Conservation (phyloP, 2,329 filamentous ascomycete genomes). For the Fusarium abutilonis region DNA sequence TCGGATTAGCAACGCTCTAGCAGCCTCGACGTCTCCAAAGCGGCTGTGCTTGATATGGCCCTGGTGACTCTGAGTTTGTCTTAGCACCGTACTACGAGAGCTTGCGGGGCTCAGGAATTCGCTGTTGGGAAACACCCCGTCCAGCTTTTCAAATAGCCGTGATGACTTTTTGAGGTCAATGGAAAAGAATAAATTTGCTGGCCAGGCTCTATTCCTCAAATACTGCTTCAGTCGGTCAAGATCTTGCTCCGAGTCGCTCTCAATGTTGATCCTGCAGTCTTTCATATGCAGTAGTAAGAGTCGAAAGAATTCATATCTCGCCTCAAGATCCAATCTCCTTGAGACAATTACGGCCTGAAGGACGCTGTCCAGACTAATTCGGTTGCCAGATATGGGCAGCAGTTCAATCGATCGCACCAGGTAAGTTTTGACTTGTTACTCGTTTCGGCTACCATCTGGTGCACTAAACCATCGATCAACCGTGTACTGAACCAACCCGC, state of each 20-base stretch:
- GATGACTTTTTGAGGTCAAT: constrained; percentile 24
- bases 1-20: constrained; percentile 25
- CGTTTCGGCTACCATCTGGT: neutral
- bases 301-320: constrained; percentile 39
- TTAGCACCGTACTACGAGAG: constrained; percentile 7
- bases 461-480: constrained; percentile 27
- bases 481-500: constrained; percentile 20
- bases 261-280: constrained; percentile 38
- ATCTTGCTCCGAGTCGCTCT: constrained; percentile 21
- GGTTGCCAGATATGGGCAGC: neutral
- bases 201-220: constrained; percentile 13
- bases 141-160: constrained; percentile 30
- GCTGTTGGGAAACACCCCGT: constrained; percentile 17
- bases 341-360: neutral
- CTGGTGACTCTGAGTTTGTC: constrained; percentile 10
- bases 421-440: neutral
- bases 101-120: constrained; percentile 20
- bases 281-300: constrained; percentile 35
- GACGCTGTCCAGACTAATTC: neutral
- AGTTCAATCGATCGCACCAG: constrained; percentile 22
- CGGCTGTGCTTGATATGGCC: constrained; percentile 4
- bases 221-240: constrained; percentile 7
- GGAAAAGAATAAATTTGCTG: constrained; percentile 25
- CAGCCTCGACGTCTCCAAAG: constrained; percentile 27
- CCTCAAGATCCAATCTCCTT: neutral